Base-by-base conservation (phyloP, 139 green algal genomes). In the Chlamydomonas asymmetrica region DNA sequence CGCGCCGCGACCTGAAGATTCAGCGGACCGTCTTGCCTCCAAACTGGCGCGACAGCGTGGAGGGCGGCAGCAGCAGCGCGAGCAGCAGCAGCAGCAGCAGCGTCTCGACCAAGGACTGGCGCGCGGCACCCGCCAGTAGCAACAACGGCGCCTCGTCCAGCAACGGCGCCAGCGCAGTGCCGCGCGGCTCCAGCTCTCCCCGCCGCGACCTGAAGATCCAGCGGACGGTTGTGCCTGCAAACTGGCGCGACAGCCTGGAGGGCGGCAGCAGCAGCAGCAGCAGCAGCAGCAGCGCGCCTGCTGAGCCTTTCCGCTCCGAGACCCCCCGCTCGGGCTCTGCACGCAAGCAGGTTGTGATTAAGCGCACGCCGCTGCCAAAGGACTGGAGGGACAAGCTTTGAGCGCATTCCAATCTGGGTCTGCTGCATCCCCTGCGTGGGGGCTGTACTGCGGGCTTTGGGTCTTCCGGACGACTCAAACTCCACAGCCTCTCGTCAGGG, bases 151-250 rank as follows among this genome's bases (percentile, higher is more conserved):
- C 45, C 13, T 16, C 45, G 13, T 52, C 13, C 45, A 13, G 13
- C 18, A 13, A 16, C 13, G 13, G 13, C 45, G 13, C 45, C 45
- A 25, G 45, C 45, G 13, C 45, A 25, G 45, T 16, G 13, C 18
- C 13, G 18, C 45, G 13, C 45, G 45, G 13, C 13, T 10, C 45
- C 45, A 13, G 45, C 18, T 52, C 45, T 16, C 45, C 45, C 45
- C 45, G 13, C 45, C 18, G 13, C 45, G 45, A 13, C 45, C 45
- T 16, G 45, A 13, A 52, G 34, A 77, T 77, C 59, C 20, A 77
- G 59, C 71, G 71, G 41, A 77, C 71, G 16, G 43, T 69, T 32
- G 41, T 77, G 41, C 71, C 71, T 2, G 1, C 71, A 57, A 77
- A 77, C 71, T 77, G 71, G 71, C 71, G 71, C 59, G 41, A 69